A percentile compares a stretch with the other conserved stretches of the same genome.
phyloP scores from a whole-genome alignment of 2,329 filamentous ascomycete genomes.

The Apiospora marii region DNA sequence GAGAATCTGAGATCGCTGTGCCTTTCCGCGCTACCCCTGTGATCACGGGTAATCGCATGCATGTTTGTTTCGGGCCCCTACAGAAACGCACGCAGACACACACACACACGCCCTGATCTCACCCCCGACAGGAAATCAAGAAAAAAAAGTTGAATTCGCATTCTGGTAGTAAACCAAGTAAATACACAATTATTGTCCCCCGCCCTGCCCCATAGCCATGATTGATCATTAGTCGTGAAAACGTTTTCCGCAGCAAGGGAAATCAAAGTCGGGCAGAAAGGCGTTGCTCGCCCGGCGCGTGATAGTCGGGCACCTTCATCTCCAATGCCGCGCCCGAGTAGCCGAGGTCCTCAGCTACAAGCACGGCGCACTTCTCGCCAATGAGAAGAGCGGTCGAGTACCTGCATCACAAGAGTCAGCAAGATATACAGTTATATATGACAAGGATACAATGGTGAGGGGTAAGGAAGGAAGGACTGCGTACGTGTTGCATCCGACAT shows the following conservation, averaged over 20 bases:
- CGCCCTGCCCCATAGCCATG: not conserved
- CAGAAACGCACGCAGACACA: not conserved
- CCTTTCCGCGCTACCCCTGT: not conserved
- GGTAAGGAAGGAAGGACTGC: slow-evolving; percentile 40
- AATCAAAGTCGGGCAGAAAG: slow-evolving; percentile 51
- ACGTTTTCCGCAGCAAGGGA: too few species aligned
- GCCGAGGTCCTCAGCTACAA: slow-evolving; percentile 76
- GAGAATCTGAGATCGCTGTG: not conserved
- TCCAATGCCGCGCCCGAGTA: slow-evolving; percentile 77
- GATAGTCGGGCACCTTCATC: slow-evolving; percentile 76
- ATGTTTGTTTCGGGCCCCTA: not conserved
- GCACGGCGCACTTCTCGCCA: slow-evolving; percentile 76
- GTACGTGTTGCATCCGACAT: slow-evolving; percentile 74
- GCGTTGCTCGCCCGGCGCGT: slow-evolving; percentile 59
- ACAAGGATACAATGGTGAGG: not conserved
- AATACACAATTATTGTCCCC: not conserved
- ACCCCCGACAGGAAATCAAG: not conserved
- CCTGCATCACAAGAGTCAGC: slow-evolving; percentile 41
- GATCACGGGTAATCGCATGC: not conserved
- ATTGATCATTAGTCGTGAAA: not conserved
- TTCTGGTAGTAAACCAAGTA: not conserved
- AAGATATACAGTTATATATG: not conserved
- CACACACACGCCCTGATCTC: not conserved
- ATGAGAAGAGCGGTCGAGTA: slow-evolving; percentile 77
- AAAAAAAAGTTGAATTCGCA: not conserved